Evolutionary conservation across 2,329 filamentous ascomycete genomes (phyloP).

Genomic region (Diaporthe caulivora): DNA sequence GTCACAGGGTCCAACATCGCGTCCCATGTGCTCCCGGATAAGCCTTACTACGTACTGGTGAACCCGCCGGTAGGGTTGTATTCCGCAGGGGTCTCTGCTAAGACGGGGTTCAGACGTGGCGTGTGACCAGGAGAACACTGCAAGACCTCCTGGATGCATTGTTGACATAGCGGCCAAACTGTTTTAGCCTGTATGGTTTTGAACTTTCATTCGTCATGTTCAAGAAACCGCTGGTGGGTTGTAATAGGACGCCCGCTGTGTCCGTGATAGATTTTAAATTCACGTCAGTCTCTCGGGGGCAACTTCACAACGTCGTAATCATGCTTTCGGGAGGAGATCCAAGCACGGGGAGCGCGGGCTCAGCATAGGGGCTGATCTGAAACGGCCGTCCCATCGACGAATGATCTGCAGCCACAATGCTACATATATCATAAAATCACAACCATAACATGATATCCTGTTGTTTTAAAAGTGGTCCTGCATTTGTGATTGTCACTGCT

Average conservation of each 20-base stretch:
- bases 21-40: not conserved
- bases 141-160: not conserved
- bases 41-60: not conserved
- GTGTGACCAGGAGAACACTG: not conserved
- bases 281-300: not conserved
- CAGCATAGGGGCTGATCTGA: not conserved
- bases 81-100: not conserved
- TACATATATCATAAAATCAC: slow-evolving; percentile 6
- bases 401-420: slow-evolving; percentile 27
- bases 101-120: not conserved
- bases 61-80: slow-evolving; percentile 1
- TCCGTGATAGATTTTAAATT: slow-evolving; percentile 17
- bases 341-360: not conserved
- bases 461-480: slow-evolving; percentile 4
- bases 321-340: not conserved
- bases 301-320: not conserved
- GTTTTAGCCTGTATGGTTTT: not conserved
- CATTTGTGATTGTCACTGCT: not conserved
- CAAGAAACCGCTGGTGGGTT: not conserved
- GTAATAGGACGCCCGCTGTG: not conserved
- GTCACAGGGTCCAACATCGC: not conserved
- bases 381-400: slow-evolving; percentile 25
- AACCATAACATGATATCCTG: slow-evolving; percentile 8
- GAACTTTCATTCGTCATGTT: not conserved
- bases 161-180: not conserved